These are phyloP conservation scores for Melocanna baccifera DNA, from an alignment of 176 grass and related monocot species.

Conservation along the genomic window DNA sequence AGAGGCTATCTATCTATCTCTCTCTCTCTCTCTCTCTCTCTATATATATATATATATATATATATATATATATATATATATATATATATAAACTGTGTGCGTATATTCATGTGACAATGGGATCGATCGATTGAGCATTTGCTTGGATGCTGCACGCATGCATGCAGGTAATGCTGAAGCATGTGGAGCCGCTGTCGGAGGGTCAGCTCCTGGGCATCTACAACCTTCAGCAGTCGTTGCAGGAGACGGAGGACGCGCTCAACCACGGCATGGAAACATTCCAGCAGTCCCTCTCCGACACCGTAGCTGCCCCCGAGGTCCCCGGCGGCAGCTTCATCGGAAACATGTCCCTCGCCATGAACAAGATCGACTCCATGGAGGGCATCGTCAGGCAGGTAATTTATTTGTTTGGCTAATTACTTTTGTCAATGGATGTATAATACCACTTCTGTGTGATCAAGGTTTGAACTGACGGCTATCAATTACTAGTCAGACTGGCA, in stretches of 20 bases:
- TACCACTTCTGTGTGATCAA: not conserved
- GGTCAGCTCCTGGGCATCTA: conserved; percentile 61
- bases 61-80: too few species aligned
- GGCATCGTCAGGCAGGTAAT: conserved; percentile 54
- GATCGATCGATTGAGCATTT: not conserved
- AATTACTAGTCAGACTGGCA: not conserved
- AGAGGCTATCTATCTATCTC: too few species aligned
- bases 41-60: too few species aligned
- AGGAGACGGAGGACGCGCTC: conserved; percentile 57
- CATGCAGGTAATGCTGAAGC: conserved; percentile 37
- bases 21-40: too few species aligned
- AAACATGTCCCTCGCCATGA: conserved; percentile 55
- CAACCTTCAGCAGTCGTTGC: conserved; percentile 54
- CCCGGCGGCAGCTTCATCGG: conserved; percentile 42
- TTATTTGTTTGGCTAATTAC: not conserved
- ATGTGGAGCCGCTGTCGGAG: conserved; percentile 55
- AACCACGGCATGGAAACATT: conserved; percentile 39
- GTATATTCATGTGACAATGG: not conserved
- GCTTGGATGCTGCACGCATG: not conserved
- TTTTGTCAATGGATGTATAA: not conserved
- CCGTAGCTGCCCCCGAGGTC: conserved; percentile 40
- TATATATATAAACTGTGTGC: too few species aligned
- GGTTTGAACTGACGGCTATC: not conserved
- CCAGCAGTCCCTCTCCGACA: conserved; percentile 51
- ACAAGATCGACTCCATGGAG: conserved; percentile 54